These are phyloP conservation scores for Neofusicoccum sp. DNA, from an alignment of 2,329 filamentous ascomycete species.

Conservation along the genomic window DNA sequence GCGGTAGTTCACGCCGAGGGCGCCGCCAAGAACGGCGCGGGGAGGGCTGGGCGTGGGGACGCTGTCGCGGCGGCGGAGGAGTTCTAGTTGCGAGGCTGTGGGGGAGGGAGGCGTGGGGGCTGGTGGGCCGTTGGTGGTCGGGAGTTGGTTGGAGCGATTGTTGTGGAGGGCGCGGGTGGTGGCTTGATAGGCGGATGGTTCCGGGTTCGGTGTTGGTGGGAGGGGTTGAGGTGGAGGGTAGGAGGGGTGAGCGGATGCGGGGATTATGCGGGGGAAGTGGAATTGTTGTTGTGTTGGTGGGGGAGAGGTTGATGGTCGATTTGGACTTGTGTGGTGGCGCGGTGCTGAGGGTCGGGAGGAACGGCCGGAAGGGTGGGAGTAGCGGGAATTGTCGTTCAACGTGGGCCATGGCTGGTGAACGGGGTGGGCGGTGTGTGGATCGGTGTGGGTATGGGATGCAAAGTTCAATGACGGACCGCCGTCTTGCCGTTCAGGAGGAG, in stretches of 20 bases:
- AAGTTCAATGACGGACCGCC: background rate
- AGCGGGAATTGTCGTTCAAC: background rate
- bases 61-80: conserved; percentile 4
- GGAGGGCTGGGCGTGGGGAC: background rate
- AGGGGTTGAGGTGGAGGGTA: background rate
- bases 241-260: background rate
- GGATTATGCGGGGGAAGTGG: background rate
- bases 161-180: background rate
- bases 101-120: background rate
- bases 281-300: background rate
- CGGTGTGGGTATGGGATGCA: background rate
- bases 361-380: background rate
- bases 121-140: too few species aligned
- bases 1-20: background rate
- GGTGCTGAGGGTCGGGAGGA: background rate
- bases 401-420: background rate
- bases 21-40: background rate
- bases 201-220: background rate
- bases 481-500: background rate
- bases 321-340: conserved; percentile 11
- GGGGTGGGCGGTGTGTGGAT: conserved; percentile 4
- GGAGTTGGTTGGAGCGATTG: background rate
- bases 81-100: background rate
- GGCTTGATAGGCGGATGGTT: background rate
- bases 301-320: conserved; percentile 1